These are phyloP conservation scores for Lentinula raphanica DNA, from an alignment of 768 basidiomycete species.

Conservation along the genomic window DNA sequence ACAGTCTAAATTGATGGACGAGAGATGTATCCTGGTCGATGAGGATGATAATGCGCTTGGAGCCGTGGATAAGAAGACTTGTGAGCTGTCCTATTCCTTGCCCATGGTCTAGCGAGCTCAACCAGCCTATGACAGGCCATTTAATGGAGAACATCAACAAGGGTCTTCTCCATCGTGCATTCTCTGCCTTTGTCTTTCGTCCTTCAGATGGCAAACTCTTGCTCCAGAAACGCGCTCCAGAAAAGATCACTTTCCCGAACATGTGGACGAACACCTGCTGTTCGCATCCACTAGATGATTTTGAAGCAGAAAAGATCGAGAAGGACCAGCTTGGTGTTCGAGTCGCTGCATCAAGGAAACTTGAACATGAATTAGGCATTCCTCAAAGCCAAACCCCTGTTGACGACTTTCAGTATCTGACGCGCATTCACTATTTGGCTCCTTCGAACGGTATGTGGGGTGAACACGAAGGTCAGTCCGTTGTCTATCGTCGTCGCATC, in stretches of 20 bases:
- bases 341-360: constrained; percentile 88
- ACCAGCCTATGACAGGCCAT: constrained; percentile 56
- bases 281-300: constrained; percentile 93
- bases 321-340: constrained; percentile 76
- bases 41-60: constrained; percentile 82
- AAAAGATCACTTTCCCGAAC: constrained; percentile 98
- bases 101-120: background rate
- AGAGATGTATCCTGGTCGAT: constrained; percentile 88
- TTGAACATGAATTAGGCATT: constrained; percentile 96
- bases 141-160: constrained; percentile 95
- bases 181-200: constrained; percentile 95
- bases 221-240: constrained; percentile 91
- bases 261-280: constrained; percentile 99
- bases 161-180: constrained; percentile 93
- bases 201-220: constrained; percentile 91
- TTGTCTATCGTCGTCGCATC: no score
- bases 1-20: constrained; percentile 94
- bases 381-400: constrained; percentile 70
- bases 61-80: constrained; percentile 93
- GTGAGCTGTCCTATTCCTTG: constrained; percentile 40
- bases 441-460: constrained; percentile 93
- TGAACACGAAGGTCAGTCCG: constrained; percentile 86
- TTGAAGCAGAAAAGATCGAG: constrained; percentile 77
- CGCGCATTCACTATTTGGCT: constrained; percentile 95
- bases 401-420: constrained; percentile 89